Evolutionary conservation across 495 filamentous ascomycete species (phyloP).

Genomic region (Schizothecium vesticola): DNA sequence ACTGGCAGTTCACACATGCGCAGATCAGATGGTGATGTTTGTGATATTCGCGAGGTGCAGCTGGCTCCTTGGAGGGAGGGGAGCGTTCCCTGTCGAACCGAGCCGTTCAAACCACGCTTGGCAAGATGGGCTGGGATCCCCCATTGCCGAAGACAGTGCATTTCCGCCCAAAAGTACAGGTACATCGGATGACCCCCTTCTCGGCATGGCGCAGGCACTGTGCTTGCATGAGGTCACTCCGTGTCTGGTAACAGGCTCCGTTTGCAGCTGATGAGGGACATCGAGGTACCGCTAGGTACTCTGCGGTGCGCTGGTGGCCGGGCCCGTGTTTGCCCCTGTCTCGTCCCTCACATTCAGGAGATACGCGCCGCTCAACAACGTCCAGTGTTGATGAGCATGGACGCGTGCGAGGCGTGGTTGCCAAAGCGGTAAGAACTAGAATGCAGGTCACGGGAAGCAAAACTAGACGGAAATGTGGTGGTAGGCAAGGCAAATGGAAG

Average conservation of each 20-base stretch:
- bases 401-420: not conserved
- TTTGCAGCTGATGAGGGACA: not conserved
- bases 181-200: not conserved
- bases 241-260: not conserved
- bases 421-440: not conserved
- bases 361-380: not conserved
- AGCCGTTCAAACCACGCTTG: not conserved
- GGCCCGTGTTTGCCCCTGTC: not conserved
- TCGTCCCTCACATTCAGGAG: not conserved
- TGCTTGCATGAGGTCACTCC: slow-evolving; percentile 19
- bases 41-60: not conserved
- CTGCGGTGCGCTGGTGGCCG: not conserved
- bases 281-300: too few relatives aligned
- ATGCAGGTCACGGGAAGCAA: not conserved
- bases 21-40: not conserved
- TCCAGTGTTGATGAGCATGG: not conserved
- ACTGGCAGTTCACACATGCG: not conserved
- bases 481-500: not conserved
- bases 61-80: not conserved
- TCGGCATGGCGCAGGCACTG: slow-evolving; percentile 12
- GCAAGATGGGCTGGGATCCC: not conserved
- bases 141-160: not conserved
- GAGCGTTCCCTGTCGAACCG: not conserved
- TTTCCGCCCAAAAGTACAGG: slow-evolving; percentile 2
- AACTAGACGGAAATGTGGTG: not conserved